These are phyloP conservation scores for Zygosaccharomyces rouxii DNA, from an alignment of 805 yeast species.

Conservation along the genomic window DNA sequence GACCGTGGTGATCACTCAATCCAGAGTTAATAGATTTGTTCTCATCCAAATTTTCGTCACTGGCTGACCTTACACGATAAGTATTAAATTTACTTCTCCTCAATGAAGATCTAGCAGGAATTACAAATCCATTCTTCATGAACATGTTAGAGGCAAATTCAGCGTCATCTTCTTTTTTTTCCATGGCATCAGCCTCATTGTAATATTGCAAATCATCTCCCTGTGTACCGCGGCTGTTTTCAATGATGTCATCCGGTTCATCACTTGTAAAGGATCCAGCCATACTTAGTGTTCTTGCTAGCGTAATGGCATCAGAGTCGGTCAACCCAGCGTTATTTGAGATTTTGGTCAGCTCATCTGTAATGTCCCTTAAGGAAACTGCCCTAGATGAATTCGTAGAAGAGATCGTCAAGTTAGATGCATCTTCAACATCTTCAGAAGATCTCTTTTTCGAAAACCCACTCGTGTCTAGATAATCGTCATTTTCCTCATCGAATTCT, in stretches of 20 bases:
- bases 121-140: constrained; percentile 26
- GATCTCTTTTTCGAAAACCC: constrained; percentile 23
- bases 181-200: background rate
- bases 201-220: constrained; percentile 1
- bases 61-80: constrained; percentile 39
- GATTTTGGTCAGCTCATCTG: constrained; percentile 68
- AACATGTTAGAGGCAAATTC: constrained; percentile 33
- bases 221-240: background rate
- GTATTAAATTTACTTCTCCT: constrained; percentile 50
- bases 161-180: constrained; percentile 12
- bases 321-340: constrained; percentile 75
- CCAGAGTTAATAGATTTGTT: background rate
- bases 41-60: constrained; percentile 3
- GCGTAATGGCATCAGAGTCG: constrained; percentile 74
- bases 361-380: constrained; percentile 66
- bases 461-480: constrained; percentile 31
- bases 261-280: constrained; percentile 50
- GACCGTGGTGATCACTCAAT: background rate
- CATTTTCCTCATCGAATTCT: constrained; percentile 30
- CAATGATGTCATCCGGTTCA: constrained; percentile 7
- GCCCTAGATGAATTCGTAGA: constrained; percentile 11
- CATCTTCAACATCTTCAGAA: background rate
- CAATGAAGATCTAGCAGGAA: constrained; percentile 35
- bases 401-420: background rate
- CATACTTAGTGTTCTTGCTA: constrained; percentile 75